Evolutionary conservation across 23 red algal species (phyloP).

Genomic region (Gracilaria gracilis): DNA sequence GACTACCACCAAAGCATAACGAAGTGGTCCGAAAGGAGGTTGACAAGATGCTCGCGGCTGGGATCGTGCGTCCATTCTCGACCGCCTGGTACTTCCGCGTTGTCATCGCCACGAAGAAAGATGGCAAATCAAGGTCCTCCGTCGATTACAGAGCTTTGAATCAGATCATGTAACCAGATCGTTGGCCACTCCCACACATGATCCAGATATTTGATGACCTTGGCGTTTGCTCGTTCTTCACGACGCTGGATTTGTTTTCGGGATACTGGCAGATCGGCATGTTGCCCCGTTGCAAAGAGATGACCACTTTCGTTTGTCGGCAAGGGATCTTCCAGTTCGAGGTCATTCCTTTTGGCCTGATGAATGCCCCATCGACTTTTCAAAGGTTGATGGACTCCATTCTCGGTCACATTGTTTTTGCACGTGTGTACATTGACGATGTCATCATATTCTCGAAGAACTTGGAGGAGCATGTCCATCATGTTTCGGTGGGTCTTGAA

Average conservation of each 20-base stretch:
- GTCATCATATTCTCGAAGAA: too few relatives aligned
- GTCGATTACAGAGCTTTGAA: slow-evolving; percentile 16
- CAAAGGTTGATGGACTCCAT: neutral
- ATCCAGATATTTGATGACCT: neutral
- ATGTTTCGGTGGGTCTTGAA: too few relatives aligned
- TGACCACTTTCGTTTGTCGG: slow-evolving; percentile 7
- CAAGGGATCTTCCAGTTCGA: slow-evolving; percentile 1
- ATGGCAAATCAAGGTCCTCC: neutral
- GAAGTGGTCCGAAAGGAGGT: neutral
- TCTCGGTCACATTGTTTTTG: neutral
- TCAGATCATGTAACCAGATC: slow-evolving; percentile 16
- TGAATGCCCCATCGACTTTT: slow-evolving; percentile 11
- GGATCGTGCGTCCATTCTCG: neutral
- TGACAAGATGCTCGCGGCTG: neutral
- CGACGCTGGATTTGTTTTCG: too few relatives aligned
- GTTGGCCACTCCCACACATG: slow-evolving; percentile 10
- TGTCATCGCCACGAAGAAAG: slow-evolving; percentile 6
- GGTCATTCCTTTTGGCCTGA: neutral
- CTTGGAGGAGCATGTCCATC: too few relatives aligned
- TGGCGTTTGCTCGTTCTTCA: too few relatives aligned
- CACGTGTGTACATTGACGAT: neutral
- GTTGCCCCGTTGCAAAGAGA: too few relatives aligned
- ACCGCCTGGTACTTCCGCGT: neutral
- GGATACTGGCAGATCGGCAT: too few relatives aligned
- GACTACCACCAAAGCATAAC: slow-evolving; percentile 10